Conservation (phyloP, 2,329 filamentous ascomycete species). For the Hirsutella thompsonii region DNA sequence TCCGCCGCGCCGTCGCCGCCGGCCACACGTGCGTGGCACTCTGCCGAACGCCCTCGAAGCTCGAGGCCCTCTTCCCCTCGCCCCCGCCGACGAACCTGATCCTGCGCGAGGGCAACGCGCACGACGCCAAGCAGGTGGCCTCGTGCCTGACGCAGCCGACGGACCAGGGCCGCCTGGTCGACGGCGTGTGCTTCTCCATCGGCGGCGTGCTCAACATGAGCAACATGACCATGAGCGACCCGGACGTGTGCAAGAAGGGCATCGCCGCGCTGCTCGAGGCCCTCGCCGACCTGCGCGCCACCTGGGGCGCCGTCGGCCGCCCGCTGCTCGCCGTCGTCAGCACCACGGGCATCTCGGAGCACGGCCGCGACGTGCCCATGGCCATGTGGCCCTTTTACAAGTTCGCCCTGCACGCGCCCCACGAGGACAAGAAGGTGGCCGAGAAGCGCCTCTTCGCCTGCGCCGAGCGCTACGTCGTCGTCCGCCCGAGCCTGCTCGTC, state of each 20-base stretch:
- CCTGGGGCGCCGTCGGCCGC: constrained; percentile 7
- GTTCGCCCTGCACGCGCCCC: constrained; percentile 25
- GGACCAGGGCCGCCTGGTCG: constrained; percentile 17
- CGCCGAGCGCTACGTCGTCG: constrained; percentile 21
- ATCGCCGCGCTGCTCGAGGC: constrained; percentile 20
- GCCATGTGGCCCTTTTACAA: constrained; percentile 29
- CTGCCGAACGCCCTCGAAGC: constrained; percentile 26
- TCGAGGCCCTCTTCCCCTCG: constrained; percentile 17
- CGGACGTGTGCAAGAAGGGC: constrained; percentile 26
- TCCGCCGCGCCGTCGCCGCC: constrained; percentile 21
- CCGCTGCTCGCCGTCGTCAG: constrained; percentile 24
- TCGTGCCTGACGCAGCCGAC: constrained; percentile 15
- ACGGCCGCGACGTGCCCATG: constrained; percentile 20
- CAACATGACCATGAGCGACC: constrained; percentile 18
- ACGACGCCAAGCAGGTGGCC: constrained; percentile 18
- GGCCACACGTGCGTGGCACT: constrained; percentile 26
- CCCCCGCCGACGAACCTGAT: constrained; percentile 20
- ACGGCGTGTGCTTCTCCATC: constrained; percentile 25
- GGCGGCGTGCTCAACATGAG: constrained; percentile 12
- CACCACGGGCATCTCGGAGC: constrained; percentile 26
- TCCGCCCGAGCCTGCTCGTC: constrained; percentile 23
- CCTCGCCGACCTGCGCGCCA: constrained; percentile 12
- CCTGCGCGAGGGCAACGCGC: constrained; percentile 24
- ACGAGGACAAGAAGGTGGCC: constrained; percentile 34
- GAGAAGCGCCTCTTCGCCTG: constrained; percentile 19